Conservation (phyloP, 768 basidiomycete genomes). For the Boletus huronensis region DNA sequence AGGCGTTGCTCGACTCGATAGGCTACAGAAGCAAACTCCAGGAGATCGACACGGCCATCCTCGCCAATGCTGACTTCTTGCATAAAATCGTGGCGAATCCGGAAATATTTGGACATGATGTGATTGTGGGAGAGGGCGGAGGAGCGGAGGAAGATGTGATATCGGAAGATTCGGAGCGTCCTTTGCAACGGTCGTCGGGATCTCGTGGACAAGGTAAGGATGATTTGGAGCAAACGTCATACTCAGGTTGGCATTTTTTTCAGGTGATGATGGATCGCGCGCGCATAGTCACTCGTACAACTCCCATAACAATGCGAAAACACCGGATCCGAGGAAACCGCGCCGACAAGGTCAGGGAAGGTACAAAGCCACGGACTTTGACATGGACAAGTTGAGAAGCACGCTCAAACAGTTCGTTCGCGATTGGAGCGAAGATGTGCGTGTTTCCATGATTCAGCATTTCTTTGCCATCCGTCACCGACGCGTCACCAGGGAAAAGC, state of each 20-base stretch:
- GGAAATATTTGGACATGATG: conserved; percentile 70
- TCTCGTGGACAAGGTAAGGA: conserved; percentile 11
- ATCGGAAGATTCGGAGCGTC: conserved; percentile 16
- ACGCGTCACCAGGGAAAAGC: conserved; percentile 50
- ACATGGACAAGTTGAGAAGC: conserved; percentile 89
- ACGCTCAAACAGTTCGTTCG: conserved; percentile 91
- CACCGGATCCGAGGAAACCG: conserved; percentile 11
- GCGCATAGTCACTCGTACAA: conserved; percentile 37
- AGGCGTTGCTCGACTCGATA: conserved; percentile 58
- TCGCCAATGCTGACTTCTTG: conserved; percentile 76
- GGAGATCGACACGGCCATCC: conserved; percentile 76
- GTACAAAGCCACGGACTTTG: conserved; percentile 60
- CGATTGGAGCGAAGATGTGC: conserved; percentile 87
- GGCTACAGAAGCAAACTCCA: conserved; percentile 80
- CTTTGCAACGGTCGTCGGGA: neutral
- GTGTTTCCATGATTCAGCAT: conserved; percentile 5
- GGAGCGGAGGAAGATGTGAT: conserved; percentile 12
- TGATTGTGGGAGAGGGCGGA: conserved; percentile 13
- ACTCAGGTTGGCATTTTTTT: conserved; percentile 1
- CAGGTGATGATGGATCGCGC: conserved; percentile 29
- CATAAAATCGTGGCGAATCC: conserved; percentile 71
- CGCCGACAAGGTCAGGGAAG: conserved; percentile 15
- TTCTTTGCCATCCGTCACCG: neutral
- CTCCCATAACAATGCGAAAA: conserved; percentile 14
- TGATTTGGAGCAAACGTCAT: conserved; percentile 22